Conservation (phyloP, 345 rosid species). For the Acer saccharum region DNA sequence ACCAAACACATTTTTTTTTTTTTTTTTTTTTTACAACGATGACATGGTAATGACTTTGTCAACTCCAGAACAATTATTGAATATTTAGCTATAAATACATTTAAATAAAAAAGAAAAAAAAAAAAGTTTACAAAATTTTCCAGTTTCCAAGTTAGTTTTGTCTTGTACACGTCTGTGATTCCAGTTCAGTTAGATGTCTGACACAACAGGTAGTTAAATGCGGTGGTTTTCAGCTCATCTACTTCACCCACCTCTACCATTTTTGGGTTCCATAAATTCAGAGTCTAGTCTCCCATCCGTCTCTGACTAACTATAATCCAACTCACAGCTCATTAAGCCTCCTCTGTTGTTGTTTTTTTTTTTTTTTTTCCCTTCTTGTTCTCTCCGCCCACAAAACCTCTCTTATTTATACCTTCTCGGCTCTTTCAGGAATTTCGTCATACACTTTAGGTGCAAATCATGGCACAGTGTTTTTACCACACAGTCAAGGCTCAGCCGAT, state of each 20-base stretch:
- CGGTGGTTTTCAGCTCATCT: conserved; percentile 74
- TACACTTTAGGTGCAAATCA: conserved; percentile 1
- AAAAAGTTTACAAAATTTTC: background rate
- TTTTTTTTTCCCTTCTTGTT: background rate
- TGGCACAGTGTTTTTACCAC: conserved; percentile 53
- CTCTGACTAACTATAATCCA: background rate
- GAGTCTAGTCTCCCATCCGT: background rate
- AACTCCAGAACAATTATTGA: too few species aligned
- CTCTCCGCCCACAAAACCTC: background rate
- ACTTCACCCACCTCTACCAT: conserved; percentile 38
- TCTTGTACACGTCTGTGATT: background rate
- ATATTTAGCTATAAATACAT: too few species aligned
- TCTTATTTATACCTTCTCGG: too few species aligned
- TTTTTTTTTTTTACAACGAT: too few species aligned
- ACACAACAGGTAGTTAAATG: conserved; percentile 34
- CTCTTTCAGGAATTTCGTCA: background rate
- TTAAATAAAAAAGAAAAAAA: too few species aligned
- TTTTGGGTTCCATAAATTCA: background rate
- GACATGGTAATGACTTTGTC: too few species aligned
- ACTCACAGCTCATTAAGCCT: background rate
- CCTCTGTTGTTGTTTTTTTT: conserved; percentile 14
- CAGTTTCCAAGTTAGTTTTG: background rate
- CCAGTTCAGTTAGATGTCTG: background rate
- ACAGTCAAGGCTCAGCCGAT: conserved; percentile 66
- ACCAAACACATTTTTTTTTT: too few species aligned